Base-by-base conservation (phyloP, 2,329 filamentous ascomycete species). In the Ophiocordyceps australis region DNA sequence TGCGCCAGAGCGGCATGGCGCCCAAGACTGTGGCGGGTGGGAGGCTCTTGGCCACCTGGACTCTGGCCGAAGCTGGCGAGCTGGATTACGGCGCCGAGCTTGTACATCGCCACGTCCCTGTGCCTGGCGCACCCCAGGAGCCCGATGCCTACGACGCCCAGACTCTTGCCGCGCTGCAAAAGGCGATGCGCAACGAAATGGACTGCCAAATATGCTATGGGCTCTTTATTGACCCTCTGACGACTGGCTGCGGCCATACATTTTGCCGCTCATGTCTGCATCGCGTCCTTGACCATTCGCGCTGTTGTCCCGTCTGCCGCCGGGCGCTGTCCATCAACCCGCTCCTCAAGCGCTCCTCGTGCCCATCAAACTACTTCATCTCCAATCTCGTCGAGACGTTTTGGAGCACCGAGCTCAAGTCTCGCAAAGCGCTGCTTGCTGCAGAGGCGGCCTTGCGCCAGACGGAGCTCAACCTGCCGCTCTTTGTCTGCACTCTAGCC, bases 191-290 rank as follows among this genome's bases (percentile, higher is more conserved):
- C 32, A 57, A 59, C 11, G 82, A 92, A 43, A 57, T 91, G 41
- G 82, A 93, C 40, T 94, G 85, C 37, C 80, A 89, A 39, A 72
- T 93, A 30, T 93, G 85, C 50, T 91, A 86, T 46, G 67, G 72
- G 21, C 49, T 91, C 14, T 77, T 86, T 45, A 55, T 82, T 32
- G 78, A 92, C 32, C 82, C 85, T 0, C 57, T 85, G 26, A 93
- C 83, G 1, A 91, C 81, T 0, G 62, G 68, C 2, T 94, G 85
- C 39, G 85, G 85, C 2, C 85, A 94, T 46, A 93, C 82, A 0
- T 86, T 89, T 40, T 94, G 85, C 46, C 72, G 78, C 13, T 65
- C 66, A 31, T 94, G 85, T 44, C 57, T 93, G 14, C 67, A 73
- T 29, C 69, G 77, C 23, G 70, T 79, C 6, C 57, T 91, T 31